phyloP scores from a whole-genome alignment of 108 stramenopile genomes.

The Nannochloropsis gaditana region DNA sequence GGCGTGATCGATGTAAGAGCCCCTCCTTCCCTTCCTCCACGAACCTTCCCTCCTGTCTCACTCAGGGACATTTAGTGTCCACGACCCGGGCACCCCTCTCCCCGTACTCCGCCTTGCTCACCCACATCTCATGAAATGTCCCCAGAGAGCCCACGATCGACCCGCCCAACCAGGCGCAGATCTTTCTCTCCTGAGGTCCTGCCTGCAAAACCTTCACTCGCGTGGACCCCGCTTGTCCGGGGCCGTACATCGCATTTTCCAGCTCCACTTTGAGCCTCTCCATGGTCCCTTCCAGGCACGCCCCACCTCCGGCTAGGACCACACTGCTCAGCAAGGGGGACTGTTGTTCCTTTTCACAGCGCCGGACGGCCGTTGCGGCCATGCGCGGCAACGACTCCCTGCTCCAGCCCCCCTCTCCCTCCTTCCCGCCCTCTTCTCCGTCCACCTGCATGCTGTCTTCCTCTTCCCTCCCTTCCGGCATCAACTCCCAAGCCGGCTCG shows the following conservation, averaged over 20 bases:
- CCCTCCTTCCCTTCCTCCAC: not conserved
- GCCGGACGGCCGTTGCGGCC: constrained; percentile 22
- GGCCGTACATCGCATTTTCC: constrained; percentile 9
- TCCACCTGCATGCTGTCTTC: not conserved
- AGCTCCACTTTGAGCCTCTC: constrained; percentile 38
- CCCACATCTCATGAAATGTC: constrained; percentile 63
- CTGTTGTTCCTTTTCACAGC: constrained; percentile 42
- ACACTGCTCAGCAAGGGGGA: constrained; percentile 41
- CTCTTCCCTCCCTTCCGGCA: not conserved
- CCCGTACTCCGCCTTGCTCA: constrained; percentile 61
- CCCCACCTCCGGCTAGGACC: constrained; percentile 49
- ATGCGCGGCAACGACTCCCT: not conserved
- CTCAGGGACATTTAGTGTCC: constrained; percentile 85
- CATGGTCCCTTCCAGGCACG: constrained; percentile 40
- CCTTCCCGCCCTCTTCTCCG: not conserved
- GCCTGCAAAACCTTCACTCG: constrained; percentile 45
- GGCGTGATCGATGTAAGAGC: no score
- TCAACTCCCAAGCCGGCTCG: not conserved
- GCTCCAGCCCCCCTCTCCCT: not conserved
- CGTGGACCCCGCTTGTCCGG: constrained; percentile 29
- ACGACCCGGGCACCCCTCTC: constrained; percentile 62
- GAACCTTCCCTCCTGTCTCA: not conserved
- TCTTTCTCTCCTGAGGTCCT: constrained; percentile 38
- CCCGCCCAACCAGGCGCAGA: constrained; percentile 51
- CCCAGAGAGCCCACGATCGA: constrained; percentile 58